phyloP scores from a whole-genome alignment of 2,329 filamentous ascomycete genomes.

The Beauveria asiatica region DNA sequence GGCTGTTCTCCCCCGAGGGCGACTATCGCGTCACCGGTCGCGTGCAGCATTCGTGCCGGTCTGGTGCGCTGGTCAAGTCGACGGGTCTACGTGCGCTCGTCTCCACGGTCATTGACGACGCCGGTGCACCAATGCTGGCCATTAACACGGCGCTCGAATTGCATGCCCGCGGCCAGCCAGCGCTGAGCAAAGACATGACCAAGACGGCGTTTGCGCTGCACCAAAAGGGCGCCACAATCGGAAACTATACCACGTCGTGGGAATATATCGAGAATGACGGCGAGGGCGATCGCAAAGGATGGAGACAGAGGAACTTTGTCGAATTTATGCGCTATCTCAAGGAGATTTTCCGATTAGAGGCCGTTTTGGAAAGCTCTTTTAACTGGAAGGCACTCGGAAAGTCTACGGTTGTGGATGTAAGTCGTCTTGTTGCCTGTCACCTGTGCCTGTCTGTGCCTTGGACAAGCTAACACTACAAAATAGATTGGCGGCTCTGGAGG shows the following conservation, averaged over 20 bases:
- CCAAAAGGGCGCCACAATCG: slow-evolving; percentile 23
- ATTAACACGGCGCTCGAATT: slow-evolving; percentile 25
- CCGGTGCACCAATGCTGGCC: slow-evolving; percentile 27
- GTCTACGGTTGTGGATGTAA: slow-evolving; percentile 32
- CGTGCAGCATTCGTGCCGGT: slow-evolving; percentile 29
- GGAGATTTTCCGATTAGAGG: slow-evolving; percentile 30
- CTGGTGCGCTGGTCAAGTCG: slow-evolving; percentile 27
- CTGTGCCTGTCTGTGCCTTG: too few species aligned
- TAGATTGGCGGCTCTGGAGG: slow-evolving; percentile 36
- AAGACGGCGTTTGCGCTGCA: slow-evolving; percentile 30
- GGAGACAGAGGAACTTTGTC: slow-evolving; percentile 30
- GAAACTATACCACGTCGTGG: slow-evolving; percentile 27
- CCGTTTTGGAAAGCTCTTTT: slow-evolving; percentile 23
- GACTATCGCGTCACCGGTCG: slow-evolving; percentile 16
- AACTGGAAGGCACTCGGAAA: slow-evolving; percentile 30
- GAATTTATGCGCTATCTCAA: slow-evolving; percentile 32
- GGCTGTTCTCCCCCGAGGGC: slow-evolving; percentile 25
- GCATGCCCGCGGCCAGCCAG: slow-evolving; percentile 23
- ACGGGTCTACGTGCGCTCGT: slow-evolving; percentile 27
- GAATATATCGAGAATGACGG: slow-evolving; percentile 33
- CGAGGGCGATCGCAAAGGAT: slow-evolving; percentile 28
- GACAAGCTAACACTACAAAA: background rate
- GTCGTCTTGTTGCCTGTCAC: slow-evolving; percentile 13
- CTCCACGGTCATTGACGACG: slow-evolving; percentile 29
- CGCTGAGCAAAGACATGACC: slow-evolving; percentile 24